Evolutionary conservation across 1,284 basidiomycete species (phyloP), one percentile per base, ranked within the genome.

Genomic region (Rhodotorula glutinis): DNA sequence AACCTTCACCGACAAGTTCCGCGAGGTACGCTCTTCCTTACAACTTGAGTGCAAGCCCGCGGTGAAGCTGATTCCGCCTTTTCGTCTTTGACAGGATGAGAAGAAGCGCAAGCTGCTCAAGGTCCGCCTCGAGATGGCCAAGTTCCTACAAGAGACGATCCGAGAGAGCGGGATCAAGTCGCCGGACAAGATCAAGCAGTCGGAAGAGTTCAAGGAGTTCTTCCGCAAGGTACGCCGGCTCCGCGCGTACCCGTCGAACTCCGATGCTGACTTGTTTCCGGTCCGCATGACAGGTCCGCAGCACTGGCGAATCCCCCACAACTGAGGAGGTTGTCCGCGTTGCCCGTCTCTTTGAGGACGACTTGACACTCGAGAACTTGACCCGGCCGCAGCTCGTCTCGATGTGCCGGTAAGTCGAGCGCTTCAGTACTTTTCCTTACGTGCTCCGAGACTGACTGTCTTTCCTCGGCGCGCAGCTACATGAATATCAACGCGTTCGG

Each of bases 401-500:
- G 3, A 95, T 96, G 88, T 97, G 89, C 76, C 85, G 92, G 63
- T 80, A 73, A 73, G 71, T 98, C 97, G 76, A 94, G 95, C 53
- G 98, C 95, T 41, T 95, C 98, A 80, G 98, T 98, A 81, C 98
- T 96, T 82, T 84, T 98, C 56, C 90, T 92, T 66, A 88, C 91
- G 67, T 92, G 98, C 77, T 88, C 92, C 51, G 86, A 85, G 4
- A 5, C 14, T 55, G n/a, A 21, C 54, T 40, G 41, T 44, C 19
- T 2, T 27, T 13, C 17, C 21, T 4, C n/a, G 29, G 5, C 11
- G 10, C 41, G 52, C 59, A 75, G 75, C 41, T 97, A 96, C 79
- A 97, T 98, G 93, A 92, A 91, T 74, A 86, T 98, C 77, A 92
- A 98, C 80, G 95, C 95, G 4, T 99, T 98, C 76, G 95, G 95